Conservation (phyloP, 352 stramenopile species). For the Elongisporangium prolatum region DNA sequence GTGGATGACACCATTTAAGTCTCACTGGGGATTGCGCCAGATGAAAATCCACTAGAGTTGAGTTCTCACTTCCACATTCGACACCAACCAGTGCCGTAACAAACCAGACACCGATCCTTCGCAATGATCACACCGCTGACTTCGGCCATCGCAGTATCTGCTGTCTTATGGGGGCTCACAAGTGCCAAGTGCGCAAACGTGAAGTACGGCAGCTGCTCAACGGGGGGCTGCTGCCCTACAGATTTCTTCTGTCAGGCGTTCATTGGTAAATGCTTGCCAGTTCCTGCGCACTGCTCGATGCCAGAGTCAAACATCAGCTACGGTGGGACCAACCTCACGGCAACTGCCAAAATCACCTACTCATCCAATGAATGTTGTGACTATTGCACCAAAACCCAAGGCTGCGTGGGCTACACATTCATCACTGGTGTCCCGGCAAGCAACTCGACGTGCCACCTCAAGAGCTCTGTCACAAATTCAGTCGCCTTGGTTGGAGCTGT, state of each 20-base stretch:
- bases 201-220: constrained; percentile 17
- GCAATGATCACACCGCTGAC: constrained; percentile 2
- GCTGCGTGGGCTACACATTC: constrained; percentile 52
- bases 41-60: not conserved
- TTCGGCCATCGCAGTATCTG: constrained; percentile 1
- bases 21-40: not conserved
- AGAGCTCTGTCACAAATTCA: not conserved
- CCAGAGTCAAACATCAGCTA: constrained; percentile 40
- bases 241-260: constrained; percentile 36
- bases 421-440: constrained; percentile 8
- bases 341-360: constrained; percentile 15
- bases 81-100: not conserved
- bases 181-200: constrained; percentile 14
- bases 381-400: constrained; percentile 27
- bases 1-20: not conserved
- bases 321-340: constrained; percentile 28
- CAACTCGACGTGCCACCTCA: not conserved
- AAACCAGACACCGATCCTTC: constrained; percentile 3
- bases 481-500: not conserved
- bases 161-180: not conserved
- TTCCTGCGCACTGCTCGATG: constrained; percentile 25
- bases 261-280: constrained; percentile 28
- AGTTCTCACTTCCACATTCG: not conserved
- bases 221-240: constrained; percentile 24
- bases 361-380: constrained; percentile 31